Conservation (phyloP, 495 filamentous ascomycete species). For the Tuber calosporum region DNA sequence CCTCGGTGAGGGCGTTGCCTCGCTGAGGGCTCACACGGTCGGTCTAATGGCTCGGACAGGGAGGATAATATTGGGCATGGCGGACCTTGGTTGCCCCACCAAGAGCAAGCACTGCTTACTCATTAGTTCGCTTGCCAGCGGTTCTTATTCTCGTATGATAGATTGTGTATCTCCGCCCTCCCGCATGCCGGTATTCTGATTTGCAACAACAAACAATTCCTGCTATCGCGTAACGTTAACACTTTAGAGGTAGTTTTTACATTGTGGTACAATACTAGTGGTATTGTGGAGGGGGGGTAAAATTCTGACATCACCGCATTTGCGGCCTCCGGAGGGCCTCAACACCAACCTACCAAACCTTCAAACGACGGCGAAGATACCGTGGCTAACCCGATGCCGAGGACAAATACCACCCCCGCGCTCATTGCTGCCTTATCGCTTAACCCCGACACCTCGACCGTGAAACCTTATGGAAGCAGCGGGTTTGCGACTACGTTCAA, state of each 20-base stretch:
- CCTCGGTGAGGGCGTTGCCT: too few species aligned
- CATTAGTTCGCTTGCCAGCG: neutral
- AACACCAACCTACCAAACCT: neutral
- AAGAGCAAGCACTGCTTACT: neutral
- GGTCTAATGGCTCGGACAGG: neutral
- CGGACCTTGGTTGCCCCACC: neutral
- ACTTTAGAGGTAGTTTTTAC: constrained; percentile 3
- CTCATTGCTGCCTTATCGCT: constrained; percentile 62
- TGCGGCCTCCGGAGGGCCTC: neutral
- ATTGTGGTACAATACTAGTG: neutral
- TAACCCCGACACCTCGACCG: constrained; percentile 52
- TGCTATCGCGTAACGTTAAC: neutral
- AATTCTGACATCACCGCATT: constrained; percentile 12
- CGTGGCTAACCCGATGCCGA: neutral
- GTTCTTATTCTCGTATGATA: neutral
- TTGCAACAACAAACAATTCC: neutral
- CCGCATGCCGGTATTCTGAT: too few species aligned
- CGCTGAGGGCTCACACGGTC: too few species aligned
- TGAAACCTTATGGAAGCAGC: constrained; percentile 59
- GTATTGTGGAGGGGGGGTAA: neutral
- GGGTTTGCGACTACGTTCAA: constrained; percentile 69
- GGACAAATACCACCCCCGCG: constrained; percentile 49
- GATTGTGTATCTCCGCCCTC: too few species aligned
- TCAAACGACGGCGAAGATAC: neutral
- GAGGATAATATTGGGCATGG: neutral